Evolutionary conservation across 805 yeast species (phyloP).

Genomic region (Wickerhamomyces silvicola): DNA sequence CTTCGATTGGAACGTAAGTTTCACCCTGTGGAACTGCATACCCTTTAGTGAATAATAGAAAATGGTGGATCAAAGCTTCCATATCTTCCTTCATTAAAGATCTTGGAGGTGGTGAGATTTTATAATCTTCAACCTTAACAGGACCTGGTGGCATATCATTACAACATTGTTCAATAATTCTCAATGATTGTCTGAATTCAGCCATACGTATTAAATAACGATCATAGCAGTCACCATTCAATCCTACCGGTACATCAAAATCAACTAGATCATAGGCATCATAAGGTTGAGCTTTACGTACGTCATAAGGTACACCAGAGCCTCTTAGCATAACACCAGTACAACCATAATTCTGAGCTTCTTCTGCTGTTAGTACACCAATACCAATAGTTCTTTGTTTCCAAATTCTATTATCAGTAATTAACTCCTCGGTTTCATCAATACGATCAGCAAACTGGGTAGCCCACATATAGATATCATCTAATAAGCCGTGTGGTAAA

Average conservation of each 20-base stretch:
- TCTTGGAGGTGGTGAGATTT: conserved; percentile 79
- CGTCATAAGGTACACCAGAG: conserved; percentile 81
- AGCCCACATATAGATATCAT: conserved; percentile 94
- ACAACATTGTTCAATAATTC: conserved; percentile 85
- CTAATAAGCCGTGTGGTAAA: conserved; percentile 77
- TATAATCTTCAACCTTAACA: conserved; percentile 84
- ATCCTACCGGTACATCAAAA: conserved; percentile 81
- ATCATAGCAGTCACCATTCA: conserved; percentile 87
- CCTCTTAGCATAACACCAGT: conserved; percentile 91
- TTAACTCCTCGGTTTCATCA: conserved; percentile 84
- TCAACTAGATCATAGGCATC: conserved; percentile 85
- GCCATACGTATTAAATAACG: conserved; percentile 85
- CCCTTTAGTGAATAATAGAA: conserved; percentile 82
- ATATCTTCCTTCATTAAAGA: conserved; percentile 81
- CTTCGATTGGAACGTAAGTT: conserved; percentile 86
- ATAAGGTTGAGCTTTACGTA: conserved; percentile 82
- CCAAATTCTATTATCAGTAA: conserved; percentile 91
- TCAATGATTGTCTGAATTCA: conserved; percentile 84
- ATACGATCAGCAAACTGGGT: conserved; percentile 91
- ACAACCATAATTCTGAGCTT: conserved; percentile 73
- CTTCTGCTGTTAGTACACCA: conserved; percentile 80
- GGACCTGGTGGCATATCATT: conserved; percentile 92
- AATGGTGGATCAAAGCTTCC: conserved; percentile 90
- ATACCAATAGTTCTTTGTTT: conserved; percentile 77
- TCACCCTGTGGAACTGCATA: conserved; percentile 87